These are phyloP conservation scores for Musa balbisiana DNA, from an alignment of 202 grass and related monocot genomes.

Conservation along the genomic window DNA sequence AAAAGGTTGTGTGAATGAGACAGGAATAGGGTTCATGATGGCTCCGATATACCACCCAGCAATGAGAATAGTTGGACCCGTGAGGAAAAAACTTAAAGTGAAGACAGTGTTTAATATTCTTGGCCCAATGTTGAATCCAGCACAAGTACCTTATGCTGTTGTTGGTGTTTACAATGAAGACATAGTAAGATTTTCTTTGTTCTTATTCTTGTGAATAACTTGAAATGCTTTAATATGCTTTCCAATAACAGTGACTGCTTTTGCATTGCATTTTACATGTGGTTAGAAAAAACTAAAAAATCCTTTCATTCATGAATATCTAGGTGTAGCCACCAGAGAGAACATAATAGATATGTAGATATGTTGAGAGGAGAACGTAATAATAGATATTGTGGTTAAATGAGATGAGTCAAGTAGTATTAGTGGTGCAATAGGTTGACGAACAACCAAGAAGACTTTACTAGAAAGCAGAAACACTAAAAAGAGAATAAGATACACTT, in stretches of 20 bases:
- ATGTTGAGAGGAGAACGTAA: neutral
- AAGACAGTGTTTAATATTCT: conserved; percentile 97
- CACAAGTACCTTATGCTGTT: conserved; percentile 78
- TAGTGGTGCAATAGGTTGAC: too few relatives aligned
- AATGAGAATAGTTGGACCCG: conserved; percentile 86
- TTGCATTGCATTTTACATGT: too few relatives aligned
- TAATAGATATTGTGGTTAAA: too few relatives aligned
- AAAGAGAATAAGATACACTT: too few relatives aligned
- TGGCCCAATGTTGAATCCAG: conserved; percentile 89
- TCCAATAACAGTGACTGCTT: neutral
- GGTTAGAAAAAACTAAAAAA: too few relatives aligned
- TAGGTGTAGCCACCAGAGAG: too few relatives aligned
- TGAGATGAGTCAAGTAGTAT: too few relatives aligned
- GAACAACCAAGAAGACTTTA: too few relatives aligned
- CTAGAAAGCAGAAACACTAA: too few relatives aligned
- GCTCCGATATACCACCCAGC: conserved; percentile 89
- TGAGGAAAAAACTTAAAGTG: conserved; percentile 87
- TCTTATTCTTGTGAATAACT: neutral
- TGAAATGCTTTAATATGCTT: neutral
- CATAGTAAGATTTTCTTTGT: conserved; percentile 50
- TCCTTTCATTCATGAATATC: too few relatives aligned
- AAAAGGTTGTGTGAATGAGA: conserved; percentile 69
- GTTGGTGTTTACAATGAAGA: conserved; percentile 93
- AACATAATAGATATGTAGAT: neutral
- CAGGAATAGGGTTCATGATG: conserved; percentile 98